Conservation (phyloP, 2,329 filamentous ascomycete species). For the Nothophoma quercina region DNA sequence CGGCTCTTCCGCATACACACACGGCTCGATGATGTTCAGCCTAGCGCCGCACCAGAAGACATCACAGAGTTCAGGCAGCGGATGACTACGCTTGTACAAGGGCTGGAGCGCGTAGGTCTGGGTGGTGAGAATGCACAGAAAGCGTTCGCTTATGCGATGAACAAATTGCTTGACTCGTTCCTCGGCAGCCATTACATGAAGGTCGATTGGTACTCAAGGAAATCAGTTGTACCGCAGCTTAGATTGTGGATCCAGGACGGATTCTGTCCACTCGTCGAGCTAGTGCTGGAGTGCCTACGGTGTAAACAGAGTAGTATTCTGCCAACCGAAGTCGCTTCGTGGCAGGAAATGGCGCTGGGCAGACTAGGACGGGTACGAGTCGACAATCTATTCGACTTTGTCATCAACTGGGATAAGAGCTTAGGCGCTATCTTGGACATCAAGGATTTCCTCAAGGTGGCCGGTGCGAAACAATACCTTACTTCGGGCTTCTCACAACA, state of each 20-base stretch:
- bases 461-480: slow-evolving; percentile 72
- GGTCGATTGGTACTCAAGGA: slow-evolving; percentile 65
- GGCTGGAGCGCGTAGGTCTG: slow-evolving; percentile 70
- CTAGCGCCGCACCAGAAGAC: slow-evolving; percentile 25
- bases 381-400: slow-evolving; percentile 79
- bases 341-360: slow-evolving; percentile 73
- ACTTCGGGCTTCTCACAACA: slow-evolving; percentile 73
- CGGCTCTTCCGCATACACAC: slow-evolving; percentile 53
- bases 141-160: slow-evolving; percentile 75
- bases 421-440: slow-evolving; percentile 77
- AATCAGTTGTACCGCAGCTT: slow-evolving; percentile 66
- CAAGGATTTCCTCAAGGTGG: slow-evolving; percentile 71
- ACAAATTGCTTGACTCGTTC: slow-evolving; percentile 69
- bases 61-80: slow-evolving; percentile 55
- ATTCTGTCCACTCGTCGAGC: slow-evolving; percentile 69
- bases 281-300: slow-evolving; percentile 60
- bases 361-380: slow-evolving; percentile 74
- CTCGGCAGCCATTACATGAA: slow-evolving; percentile 67
- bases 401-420: slow-evolving; percentile 76
- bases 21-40: slow-evolving; percentile 35
- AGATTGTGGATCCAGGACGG: slow-evolving; percentile 72
- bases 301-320: slow-evolving; percentile 39
- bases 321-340: slow-evolving; percentile 65
- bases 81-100: slow-evolving; percentile 64
- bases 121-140: slow-evolving; percentile 74